phyloP scores from a whole-genome alignment of 2,329 filamentous ascomycete species.

The Sporothrix schenckii region DNA sequence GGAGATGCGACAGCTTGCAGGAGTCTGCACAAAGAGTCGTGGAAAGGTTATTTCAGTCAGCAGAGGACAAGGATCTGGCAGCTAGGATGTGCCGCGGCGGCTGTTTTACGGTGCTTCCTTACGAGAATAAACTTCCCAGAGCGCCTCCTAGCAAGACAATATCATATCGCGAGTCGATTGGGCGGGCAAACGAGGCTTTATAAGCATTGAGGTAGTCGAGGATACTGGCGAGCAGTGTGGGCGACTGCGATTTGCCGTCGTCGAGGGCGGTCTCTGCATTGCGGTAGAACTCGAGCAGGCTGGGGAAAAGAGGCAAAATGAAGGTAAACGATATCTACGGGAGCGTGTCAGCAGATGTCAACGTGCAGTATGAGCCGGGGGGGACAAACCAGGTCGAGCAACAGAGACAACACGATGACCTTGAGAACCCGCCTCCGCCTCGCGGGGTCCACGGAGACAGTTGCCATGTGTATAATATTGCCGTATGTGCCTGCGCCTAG shows the following conservation, averaged over 20 bases:
- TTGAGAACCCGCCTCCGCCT: conserved; percentile 79
- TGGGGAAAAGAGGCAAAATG: conserved; percentile 93
- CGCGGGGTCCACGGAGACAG: conserved; percentile 50
- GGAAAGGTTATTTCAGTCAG: background rate
- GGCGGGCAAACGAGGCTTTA: conserved; percentile 87
- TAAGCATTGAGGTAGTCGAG: conserved; percentile 87
- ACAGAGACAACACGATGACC: conserved; percentile 84
- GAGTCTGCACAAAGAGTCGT: conserved; percentile 55
- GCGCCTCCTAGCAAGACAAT: conserved; percentile 94
- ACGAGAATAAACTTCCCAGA: conserved; percentile 86
- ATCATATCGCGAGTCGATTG: conserved; percentile 95
- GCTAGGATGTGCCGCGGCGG: background rate
- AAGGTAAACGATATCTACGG: conserved; percentile 94
- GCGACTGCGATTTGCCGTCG: conserved; percentile 46
- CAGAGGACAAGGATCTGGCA: background rate
- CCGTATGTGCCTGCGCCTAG: conserved; percentile 36
- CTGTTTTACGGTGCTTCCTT: conserved; percentile 37
- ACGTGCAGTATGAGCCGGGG: background rate
- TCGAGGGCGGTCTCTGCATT: conserved; percentile 69
- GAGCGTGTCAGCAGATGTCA: conserved; percentile 24
- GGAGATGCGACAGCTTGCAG: conserved; percentile 92
- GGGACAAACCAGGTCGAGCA: conserved; percentile 76
- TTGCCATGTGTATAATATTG: conserved; percentile 44
- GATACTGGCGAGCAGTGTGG: conserved; percentile 75
- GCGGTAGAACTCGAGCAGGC: conserved; percentile 94